Percentiles rank a stretch among this genome's conserved stretches.
Evolutionary conservation across 2,329 filamentous ascomycete genomes (phyloP).

Genomic region (Phialophora macrospora): DNA sequence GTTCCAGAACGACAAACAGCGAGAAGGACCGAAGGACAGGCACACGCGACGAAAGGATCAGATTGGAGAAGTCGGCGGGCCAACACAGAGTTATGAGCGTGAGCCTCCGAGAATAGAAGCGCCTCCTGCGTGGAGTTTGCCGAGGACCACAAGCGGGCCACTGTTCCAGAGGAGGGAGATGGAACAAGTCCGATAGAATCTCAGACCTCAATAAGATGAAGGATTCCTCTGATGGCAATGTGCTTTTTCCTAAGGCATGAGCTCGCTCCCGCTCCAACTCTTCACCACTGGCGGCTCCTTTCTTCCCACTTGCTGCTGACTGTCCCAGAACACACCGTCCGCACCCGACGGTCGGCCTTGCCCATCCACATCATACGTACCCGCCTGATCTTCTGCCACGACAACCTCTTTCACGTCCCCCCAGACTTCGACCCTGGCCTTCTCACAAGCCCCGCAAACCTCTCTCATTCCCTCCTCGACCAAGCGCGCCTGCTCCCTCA

Average conservation of each 20-base stretch:
- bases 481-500: conserved; percentile 84
- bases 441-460: conserved; percentile 71
- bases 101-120: conserved; percentile 1
- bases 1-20: conserved; percentile 21
- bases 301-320: conserved; percentile 45
- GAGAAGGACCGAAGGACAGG: not conserved
- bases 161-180: conserved; percentile 32
- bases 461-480: conserved; percentile 76
- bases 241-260: conserved; percentile 10
- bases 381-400: conserved; percentile 18
- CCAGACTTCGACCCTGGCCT: conserved; percentile 74
- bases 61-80: not conserved
- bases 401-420: conserved; percentile 42
- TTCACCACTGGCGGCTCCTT: conserved; percentile 60
- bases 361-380: conserved; percentile 34
- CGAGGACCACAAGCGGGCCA: conserved; percentile 11
- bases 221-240: not conserved
- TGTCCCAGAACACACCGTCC: conserved; percentile 50
- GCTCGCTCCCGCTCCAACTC: conserved; percentile 44
- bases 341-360: conserved; percentile 39
- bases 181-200: conserved; percentile 30
- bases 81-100: not conserved
- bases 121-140: conserved; percentile 4
- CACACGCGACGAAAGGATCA: not conserved
- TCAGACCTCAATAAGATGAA: conserved; percentile 5